A percentile compares a stretch with the other conserved stretches of the same genome.
Evolutionary conservation across 2,329 filamentous ascomycete genomes (phyloP).

Genomic region (Lizonia empirigonia): DNA sequence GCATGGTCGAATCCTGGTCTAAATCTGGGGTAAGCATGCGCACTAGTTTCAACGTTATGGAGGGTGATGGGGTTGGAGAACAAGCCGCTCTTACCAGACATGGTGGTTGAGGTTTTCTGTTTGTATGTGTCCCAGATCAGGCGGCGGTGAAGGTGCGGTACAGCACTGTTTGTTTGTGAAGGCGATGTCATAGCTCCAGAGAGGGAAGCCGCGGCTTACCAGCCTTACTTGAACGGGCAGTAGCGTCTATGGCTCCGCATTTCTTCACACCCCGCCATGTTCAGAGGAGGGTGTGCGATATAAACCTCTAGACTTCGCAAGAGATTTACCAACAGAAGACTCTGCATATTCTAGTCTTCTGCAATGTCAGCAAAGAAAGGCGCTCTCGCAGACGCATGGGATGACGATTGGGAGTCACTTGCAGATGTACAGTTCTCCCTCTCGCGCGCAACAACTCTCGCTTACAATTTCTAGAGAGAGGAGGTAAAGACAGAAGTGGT

Average conservation of each 20-base stretch:
- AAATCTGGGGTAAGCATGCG: slow-evolving; percentile 22
- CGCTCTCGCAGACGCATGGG: slow-evolving; percentile 71
- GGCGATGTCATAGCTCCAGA: slow-evolving; percentile 18
- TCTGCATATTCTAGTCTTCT: slow-evolving; percentile 2
- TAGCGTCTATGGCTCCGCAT: slow-evolving; percentile 18
- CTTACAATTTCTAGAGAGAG: slow-evolving; percentile 41
- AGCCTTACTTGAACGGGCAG: slow-evolving; percentile 16
- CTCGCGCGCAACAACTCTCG: slow-evolving; percentile 3
- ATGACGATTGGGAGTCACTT: slow-evolving; percentile 84
- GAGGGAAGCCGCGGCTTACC: slow-evolving; percentile 15
- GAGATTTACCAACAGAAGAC: background rate
- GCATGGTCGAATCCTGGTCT: slow-evolving; percentile 64
- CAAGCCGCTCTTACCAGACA: slow-evolving; percentile 7
- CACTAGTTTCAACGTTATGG: slow-evolving; percentile 21
- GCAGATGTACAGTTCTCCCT: slow-evolving; percentile 64
- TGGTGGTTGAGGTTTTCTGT: background rate
- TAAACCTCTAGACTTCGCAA: background rate
- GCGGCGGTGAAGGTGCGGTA: slow-evolving; percentile 4
- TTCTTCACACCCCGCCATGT: slow-evolving; percentile 17
- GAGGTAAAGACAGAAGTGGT: slow-evolving; percentile 47
- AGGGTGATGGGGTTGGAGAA: background rate
- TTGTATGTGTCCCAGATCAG: background rate
- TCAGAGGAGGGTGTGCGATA: background rate
- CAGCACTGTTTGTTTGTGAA: background rate
- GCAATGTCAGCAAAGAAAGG: slow-evolving; percentile 47